A percentile compares a stretch with the other conserved stretches of the same genome.
These are phyloP conservation scores for Mycena epipterygia DNA, from an alignment of 768 basidiomycete genomes.

Conservation along the genomic window DNA sequence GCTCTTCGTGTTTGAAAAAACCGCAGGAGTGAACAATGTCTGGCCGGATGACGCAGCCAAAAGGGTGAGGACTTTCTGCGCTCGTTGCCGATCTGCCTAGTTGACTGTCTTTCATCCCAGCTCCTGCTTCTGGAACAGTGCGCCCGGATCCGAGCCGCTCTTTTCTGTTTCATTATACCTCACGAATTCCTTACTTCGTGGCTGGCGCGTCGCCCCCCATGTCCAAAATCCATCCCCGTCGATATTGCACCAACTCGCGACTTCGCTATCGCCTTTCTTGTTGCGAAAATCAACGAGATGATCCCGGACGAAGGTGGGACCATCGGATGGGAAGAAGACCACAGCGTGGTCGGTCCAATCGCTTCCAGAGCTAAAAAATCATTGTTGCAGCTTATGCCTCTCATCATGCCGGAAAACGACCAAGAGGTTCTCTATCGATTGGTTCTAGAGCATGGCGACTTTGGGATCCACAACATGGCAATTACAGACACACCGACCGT, in stretches of 20 bases:
- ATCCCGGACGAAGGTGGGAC: constrained; percentile 12
- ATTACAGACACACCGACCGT: constrained; percentile 7
- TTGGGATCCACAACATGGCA: constrained; percentile 31
- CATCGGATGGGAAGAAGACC: constrained; percentile 3
- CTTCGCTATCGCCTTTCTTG: constrained; percentile 17
- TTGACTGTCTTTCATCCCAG: not conserved
- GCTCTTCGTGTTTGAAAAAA: constrained; percentile 24
- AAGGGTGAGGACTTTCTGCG: not conserved
- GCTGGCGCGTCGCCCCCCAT: constrained; percentile 13
- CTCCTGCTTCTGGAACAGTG: constrained; percentile 10
- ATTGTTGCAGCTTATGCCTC: constrained; percentile 15
- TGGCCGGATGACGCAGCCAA: constrained; percentile 18
- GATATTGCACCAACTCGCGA: constrained; percentile 23
- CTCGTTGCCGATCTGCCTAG: no score
- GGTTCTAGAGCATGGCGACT: constrained; percentile 32
- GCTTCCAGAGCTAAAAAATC: constrained; percentile 9
- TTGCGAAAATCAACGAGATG: constrained; percentile 17
- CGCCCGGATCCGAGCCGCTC: constrained; percentile 23
- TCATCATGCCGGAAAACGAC: constrained; percentile 14
- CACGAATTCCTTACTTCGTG: constrained; percentile 13
- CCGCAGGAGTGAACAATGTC: constrained; percentile 20
- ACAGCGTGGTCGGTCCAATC: constrained; percentile 6
- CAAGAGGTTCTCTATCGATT: constrained; percentile 15
- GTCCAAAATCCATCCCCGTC: not conserved
- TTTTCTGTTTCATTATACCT: constrained; percentile 20